phyloP scores from a whole-genome alignment of 176 grass and related monocot species.

The Cenchrus fungigraminus region DNA sequence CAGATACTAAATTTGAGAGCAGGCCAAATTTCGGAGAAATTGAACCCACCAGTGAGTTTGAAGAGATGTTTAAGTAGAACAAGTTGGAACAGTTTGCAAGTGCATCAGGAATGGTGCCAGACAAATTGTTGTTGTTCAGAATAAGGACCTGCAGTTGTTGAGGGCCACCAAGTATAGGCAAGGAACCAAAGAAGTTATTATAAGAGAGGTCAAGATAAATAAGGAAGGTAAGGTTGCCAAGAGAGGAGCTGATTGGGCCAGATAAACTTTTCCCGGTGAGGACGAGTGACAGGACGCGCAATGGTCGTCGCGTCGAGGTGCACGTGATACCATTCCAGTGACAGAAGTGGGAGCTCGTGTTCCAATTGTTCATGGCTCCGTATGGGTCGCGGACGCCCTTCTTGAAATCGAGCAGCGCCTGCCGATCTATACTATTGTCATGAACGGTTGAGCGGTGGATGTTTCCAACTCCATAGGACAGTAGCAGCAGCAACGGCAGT shows the following conservation, averaged over 20 bases:
- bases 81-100: background rate
- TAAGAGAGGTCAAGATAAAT: background rate
- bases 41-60: background rate
- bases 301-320: no score
- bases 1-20: background rate
- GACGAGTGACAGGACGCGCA: fast-evolving
- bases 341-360: no score
- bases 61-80: background rate
- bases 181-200: background rate
- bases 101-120: background rate
- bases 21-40: conserved; percentile 19
- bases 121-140: background rate
- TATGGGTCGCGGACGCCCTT: no score
- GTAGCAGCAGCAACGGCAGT: no score
- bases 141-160: background rate
- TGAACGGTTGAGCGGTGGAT: no score
- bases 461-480: no score
- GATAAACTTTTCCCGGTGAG: background rate
- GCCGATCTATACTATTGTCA: no score
- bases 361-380: no score
- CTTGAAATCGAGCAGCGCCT: no score
- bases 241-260: background rate
- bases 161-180: background rate
- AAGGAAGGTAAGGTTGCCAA: background rate
- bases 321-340: no score